Conservation (phyloP, 345 rosid genomes). For the Gossypium longicalyx region DNA sequence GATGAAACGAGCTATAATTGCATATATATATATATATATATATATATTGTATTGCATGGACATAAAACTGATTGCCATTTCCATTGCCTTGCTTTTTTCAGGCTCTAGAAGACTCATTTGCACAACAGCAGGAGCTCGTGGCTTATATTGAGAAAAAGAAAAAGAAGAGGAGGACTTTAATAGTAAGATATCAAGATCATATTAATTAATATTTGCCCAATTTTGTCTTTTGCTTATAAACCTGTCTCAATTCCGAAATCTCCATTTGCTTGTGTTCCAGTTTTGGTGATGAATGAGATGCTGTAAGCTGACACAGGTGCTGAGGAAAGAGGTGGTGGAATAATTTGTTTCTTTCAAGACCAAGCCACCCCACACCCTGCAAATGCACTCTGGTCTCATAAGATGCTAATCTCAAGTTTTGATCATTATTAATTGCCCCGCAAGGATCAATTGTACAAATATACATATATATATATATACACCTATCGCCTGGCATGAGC, state of each 20-base stretch:
- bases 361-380: background rate
- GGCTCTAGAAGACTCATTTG: conserved; percentile 75
- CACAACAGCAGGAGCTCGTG: conserved; percentile 63
- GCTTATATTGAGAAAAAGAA: conserved; percentile 79
- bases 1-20: background rate
- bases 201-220: background rate
- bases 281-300: conserved; percentile 36
- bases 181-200: conserved; percentile 27
- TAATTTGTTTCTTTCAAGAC: conserved; percentile 7
- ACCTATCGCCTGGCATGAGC: background rate
- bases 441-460: background rate
- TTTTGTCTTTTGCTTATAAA: background rate
- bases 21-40: background rate
- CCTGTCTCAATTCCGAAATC: background rate
- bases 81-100: conserved; percentile 23
- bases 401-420: conserved; percentile 22
- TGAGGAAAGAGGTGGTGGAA: conserved; percentile 13
- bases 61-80: background rate
- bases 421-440: background rate
- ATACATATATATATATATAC: background rate
- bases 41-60: background rate
- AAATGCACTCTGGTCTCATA: conserved; percentile 22
- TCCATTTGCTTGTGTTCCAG: conserved; percentile 22
- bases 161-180: conserved; percentile 48
- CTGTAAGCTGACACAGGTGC: conserved; percentile 22